Base-by-base conservation (phyloP, 371 early-diverging fungal genomes). In the Amoeboaphelidium protococcarum region DNA sequence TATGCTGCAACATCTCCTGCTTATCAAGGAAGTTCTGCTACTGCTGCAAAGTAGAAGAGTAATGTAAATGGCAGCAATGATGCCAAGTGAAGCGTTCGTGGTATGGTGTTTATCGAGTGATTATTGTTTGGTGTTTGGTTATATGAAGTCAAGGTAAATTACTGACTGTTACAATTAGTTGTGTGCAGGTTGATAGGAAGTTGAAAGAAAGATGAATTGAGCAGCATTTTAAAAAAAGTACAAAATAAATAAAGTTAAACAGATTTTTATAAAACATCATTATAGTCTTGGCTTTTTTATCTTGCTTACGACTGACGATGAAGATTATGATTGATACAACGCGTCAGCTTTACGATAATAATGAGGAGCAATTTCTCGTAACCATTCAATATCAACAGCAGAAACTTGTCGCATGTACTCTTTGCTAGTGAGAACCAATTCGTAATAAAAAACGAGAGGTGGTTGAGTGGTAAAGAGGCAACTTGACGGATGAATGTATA, bases 401-500 rank as follows among this genome's bases (percentile, higher is more conserved):
- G 83, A 74, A 16, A 84, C 80, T 55, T 86, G 82, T 22, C 92
- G 66, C 86, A 94, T 88, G 55, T 80, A 94, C 61, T 90, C 88
- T 56, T 81, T 78, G 47, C 78, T 76, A 20, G 94, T 94, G 53
- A 86, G 62, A 1, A 95, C 84, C 24, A 96, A 63, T 58, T 94
- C 95, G 62, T 67, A 82, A 56, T 91, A 96, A 1, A 94, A 53
- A 3, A 90, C 69, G 76, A 82, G 84, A 54, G 69, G 66, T 12
- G 83, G 82, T 41, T 72, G 72, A 45, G 59, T 64, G 46, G 77
- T 71, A 43, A 74, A 69, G 50, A 86, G 57, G 23, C 26, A 23
- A 58, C 83, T 84, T 52, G 77, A 76, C 23, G 92, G 94, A 63
- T 98, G 97, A 21, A 95, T 84, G 57, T 74, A 61, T 1, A 96